A percentile compares a stretch with the other conserved stretches of the same genome.
Conservation (phyloP, 768 basidiomycete genomes). For the Mycena floridula region DNA sequence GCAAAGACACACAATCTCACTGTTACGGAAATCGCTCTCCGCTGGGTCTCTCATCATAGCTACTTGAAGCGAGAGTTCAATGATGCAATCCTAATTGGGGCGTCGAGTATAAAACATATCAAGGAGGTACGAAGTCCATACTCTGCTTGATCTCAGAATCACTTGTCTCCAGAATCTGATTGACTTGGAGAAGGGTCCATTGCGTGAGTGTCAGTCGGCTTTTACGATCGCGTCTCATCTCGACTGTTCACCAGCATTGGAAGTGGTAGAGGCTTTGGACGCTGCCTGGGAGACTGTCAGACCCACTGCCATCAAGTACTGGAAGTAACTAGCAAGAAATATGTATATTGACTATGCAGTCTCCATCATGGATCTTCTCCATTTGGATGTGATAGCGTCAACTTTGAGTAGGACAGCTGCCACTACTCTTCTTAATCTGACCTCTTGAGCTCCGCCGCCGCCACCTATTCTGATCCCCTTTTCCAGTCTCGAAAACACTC, state of each 20-base stretch:
- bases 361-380: constrained; percentile 61
- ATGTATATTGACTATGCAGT: no score
- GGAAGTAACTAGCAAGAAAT: no score
- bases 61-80: constrained; percentile 39
- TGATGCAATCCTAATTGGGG: constrained; percentile 57
- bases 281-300: no score
- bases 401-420: constrained; percentile 81
- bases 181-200: no score
- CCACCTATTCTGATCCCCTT: constrained; percentile 56
- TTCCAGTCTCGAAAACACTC: constrained; percentile 59
- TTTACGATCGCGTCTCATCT: no score
- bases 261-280: no score
- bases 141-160: no score
- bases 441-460: constrained; percentile 59
- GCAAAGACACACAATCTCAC: constrained; percentile 40
- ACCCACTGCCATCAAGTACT: no score
- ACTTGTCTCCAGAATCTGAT: no score
- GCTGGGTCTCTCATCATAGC: constrained; percentile 61
- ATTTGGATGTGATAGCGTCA: constrained; percentile 62
- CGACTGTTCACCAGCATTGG: no score
- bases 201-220: no score
- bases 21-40: constrained; percentile 47
- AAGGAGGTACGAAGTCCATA: constrained; percentile 5
- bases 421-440: constrained; percentile 57
- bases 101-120: constrained; percentile 32